Base-by-base conservation (phyloP, 495 filamentous ascomycete genomes). In the Aspergillus avenaceus region DNA sequence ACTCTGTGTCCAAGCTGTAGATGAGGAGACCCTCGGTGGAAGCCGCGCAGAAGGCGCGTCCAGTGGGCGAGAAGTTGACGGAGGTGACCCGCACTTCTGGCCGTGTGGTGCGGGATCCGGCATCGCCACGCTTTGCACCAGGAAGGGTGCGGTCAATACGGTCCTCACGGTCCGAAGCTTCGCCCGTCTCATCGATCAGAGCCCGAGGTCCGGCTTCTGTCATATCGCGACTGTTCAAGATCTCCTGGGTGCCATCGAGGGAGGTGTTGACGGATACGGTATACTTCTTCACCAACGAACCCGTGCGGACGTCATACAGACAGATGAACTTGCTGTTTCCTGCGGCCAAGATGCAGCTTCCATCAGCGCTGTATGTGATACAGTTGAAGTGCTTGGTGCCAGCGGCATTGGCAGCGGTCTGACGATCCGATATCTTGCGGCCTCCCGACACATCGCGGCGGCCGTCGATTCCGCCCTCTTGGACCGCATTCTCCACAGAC, bases 291-390 rank as follows among this genome's bases (percentile, higher is more conserved):
- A 96, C 71, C n/a, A 98, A 73, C 3, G 88, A 87, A 59, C 91
- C 90, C 4, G 91, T 92, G 36, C 79, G 78, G 19, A 93, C 88
- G 42, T 93, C 90, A 66, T 98, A 98, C 46, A 98, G 73, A 61
- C 95, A 97, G 24, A 98, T 95, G 61, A 90, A 96, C 71, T 97
- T 98, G 81, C 89, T 96, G 68, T 91, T 96, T 5, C 93, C 93
- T 41, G 79, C 91, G 0, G 91, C 92, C 32, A 98, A 74, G 19
- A 97, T 76, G 64, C 91, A 97, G 47, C 81, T 85, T 32, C 93
- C 95, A 59, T 98, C 93, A 2, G 89, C 84, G 56, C 87, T 93
- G 70, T 97, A 98, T 32, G 82, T 81, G 53, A 98, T 84, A 45
- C 85, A 87, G 60, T 78, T 87, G 73, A 96, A 98, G 50, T 77